These are phyloP conservation scores for Fonsecaea pedrosoi DNA, from an alignment of 2,329 filamentous ascomycete genomes.

Conservation along the genomic window DNA sequence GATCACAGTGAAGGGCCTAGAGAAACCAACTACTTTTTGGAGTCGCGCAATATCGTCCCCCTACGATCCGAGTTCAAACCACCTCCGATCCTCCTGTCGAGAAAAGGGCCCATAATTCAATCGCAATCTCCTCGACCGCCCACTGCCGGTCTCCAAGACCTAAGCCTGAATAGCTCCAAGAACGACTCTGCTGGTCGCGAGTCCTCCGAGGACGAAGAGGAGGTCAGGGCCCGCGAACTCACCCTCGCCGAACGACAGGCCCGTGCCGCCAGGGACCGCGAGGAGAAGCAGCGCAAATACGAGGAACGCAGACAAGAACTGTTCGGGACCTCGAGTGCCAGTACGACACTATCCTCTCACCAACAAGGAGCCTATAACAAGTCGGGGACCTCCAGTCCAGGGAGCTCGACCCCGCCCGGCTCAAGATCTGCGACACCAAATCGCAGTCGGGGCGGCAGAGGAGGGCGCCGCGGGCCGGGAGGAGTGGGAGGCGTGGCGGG, in stretches of 20 bases:
- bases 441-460: slow-evolving; percentile 46
- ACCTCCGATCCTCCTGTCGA: slow-evolving; percentile 81
- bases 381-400: slow-evolving; percentile 67
- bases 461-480: slow-evolving; percentile 24
- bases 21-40: slow-evolving; percentile 75
- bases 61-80: slow-evolving; percentile 77
- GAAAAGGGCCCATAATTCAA: slow-evolving; percentile 59
- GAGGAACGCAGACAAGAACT: slow-evolving; percentile 87
- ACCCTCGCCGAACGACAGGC: slow-evolving; percentile 78
- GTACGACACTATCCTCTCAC: slow-evolving; percentile 22
- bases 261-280: slow-evolving; percentile 77
- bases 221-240: slow-evolving; percentile 65
- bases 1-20: slow-evolving; percentile 69
- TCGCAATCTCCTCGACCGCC: slow-evolving; percentile 31
- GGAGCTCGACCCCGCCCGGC: slow-evolving; percentile 66
- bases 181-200: slow-evolving; percentile 56
- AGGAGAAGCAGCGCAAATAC: slow-evolving; percentile 86
- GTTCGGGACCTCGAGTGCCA: slow-evolving; percentile 67
- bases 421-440: slow-evolving; percentile 45
- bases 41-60: slow-evolving; percentile 65
- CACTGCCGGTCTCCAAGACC: slow-evolving; percentile 28
- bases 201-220: slow-evolving; percentile 64
- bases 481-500: slow-evolving; percentile 44
- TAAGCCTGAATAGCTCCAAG: slow-evolving; percentile 52
- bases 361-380: slow-evolving; percentile 35